A percentile compares a stretch with the other conserved stretches of the same genome.
These are phyloP conservation scores for Aspergillus affinis DNA, from an alignment of 495 filamentous ascomycete species.

Conservation along the genomic window DNA sequence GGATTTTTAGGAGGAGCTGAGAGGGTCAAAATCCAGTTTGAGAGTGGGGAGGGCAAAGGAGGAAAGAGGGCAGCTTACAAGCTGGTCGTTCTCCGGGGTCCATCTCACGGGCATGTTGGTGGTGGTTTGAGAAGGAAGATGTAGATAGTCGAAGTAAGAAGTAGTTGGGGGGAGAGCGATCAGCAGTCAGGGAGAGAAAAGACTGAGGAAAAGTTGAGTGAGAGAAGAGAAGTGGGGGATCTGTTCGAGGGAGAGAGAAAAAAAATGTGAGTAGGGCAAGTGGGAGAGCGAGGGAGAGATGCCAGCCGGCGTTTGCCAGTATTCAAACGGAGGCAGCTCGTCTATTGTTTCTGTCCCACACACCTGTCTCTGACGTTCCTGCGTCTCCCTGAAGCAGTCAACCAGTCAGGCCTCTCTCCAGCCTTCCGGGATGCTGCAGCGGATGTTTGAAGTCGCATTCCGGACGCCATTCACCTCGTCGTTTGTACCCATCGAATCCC, in stretches of 20 bases:
- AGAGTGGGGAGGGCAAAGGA: not conserved
- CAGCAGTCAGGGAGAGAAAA: slow-evolving; percentile 1
- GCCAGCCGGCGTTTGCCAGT: not conserved
- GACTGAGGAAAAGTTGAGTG: not conserved
- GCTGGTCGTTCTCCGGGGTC: slow-evolving; percentile 40
- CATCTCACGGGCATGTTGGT: slow-evolving; percentile 44
- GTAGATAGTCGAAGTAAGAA: not conserved
- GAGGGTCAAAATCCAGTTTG: not conserved
- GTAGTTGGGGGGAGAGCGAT: not conserved
- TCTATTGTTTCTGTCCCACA: not conserved
- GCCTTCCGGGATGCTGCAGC: not conserved
- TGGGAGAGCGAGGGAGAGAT: not conserved
- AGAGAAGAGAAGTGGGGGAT: not conserved
- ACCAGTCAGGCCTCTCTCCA: not conserved
- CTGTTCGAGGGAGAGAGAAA: not conserved
- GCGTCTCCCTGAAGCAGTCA: not conserved
- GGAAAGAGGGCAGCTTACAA: slow-evolving; percentile 26
- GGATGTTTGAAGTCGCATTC: slow-evolving; percentile 1
- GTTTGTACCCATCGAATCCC: not conserved
- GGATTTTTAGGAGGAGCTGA: slow-evolving; percentile 48
- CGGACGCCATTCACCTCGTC: not conserved
- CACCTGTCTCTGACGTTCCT: not conserved
- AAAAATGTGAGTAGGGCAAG: not conserved
- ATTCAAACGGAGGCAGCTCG: not conserved
- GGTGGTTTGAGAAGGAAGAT: slow-evolving; percentile 7